Evolutionary conservation across 164 flowering plant species (phyloP), one percentile per base, ranked within the genome.

Genomic region (Sedum album): DNA sequence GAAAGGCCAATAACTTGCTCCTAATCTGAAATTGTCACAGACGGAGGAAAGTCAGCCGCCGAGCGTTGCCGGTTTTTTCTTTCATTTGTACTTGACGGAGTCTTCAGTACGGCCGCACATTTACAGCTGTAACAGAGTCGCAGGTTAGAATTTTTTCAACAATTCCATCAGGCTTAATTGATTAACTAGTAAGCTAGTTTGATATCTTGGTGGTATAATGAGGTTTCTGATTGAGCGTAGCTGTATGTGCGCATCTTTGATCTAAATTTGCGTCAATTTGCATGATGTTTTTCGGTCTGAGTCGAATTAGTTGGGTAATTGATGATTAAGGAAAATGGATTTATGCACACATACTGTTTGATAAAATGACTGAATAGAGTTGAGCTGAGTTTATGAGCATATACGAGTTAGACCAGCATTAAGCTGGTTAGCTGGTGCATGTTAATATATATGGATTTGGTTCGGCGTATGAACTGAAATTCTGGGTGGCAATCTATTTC

Each of bases 341-440:
- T n/a, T n/a, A n/a, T n/a, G n/a, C 21, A 31, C 49, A 21, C 6
- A 8, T 66, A 49, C n/a, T n/a, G n/a, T 66, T 66, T 41, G 68
- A 66, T 66, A n/a, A 41, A 66, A 66, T 66, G 68, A 23, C 20
- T 66, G 10, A 66, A 66, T 23, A n/a, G 68, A 9, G 38, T 31
- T 31, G 1, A 62, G 36, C 21, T 31, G 25, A 51, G 31, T 31
- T 6, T 11, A 7, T 36, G 23, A 15, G 18, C n/a, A 18, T 15
- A 31, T 61, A 14, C 5, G 9, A 21, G 65, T 31, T 33, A 15
- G 5, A 11, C 39, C 17, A 10, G 31, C 20, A 4, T 33, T 61
- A 5, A 61, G 65, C 36, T 11, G 33, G 65, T 61, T 0, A 61
- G 65, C 36, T 11, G 33, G 65, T 28, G 33, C 63, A 10, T 25